Evolutionary conservation across 2,329 filamentous ascomycete species (phyloP), one percentile per base, ranked within the genome.

Genomic region (Neurospora crassa): DNA sequence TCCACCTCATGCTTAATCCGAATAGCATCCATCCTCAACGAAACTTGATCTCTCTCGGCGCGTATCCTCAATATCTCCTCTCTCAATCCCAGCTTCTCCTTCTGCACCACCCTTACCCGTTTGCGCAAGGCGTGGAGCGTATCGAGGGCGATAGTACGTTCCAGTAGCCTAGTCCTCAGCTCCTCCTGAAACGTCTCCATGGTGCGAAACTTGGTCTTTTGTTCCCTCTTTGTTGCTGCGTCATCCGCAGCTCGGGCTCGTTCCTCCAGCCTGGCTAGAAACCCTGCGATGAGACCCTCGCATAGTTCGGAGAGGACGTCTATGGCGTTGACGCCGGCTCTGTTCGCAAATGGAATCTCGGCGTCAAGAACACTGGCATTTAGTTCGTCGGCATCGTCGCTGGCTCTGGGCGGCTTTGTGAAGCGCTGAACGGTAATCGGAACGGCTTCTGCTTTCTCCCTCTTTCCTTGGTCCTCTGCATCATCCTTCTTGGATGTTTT

Each of bases 291-390:
- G 41, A 90, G 83, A 75, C 91, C 88, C 42, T 88, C 84, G 76
- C 87, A 90, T 16, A 90, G 83, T 73, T 89, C 85, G 6, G 85
- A 82, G 45, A 91, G 81, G 1, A 91, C 88, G 74, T 91, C 89
- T 2, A 91, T 82, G 0, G 86, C 83, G 68, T 88, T 91, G 74
- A 90, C 88, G 67, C 87, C 87, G 29, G 81, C 79, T 18, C 84
- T 83, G 74, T 84, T 86, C 0, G 83, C 81, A 72, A 86, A 87
- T 0, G 87, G 86, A 1, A 89, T 86, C 5, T 87, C 84, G 1
- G 80, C 77, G 67, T 83, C 83, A 4, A 87, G 80, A 0, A 85
- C 82, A 5, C 24, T 7, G 67, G 79, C 80, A 10, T 79, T 78
- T 3, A 78, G 79, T 3, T 84, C 83, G 47, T 82, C 81, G 4